These are phyloP conservation scores for Naganishia albida DNA, from an alignment of 1,284 basidiomycete species.

Conservation along the genomic window DNA sequence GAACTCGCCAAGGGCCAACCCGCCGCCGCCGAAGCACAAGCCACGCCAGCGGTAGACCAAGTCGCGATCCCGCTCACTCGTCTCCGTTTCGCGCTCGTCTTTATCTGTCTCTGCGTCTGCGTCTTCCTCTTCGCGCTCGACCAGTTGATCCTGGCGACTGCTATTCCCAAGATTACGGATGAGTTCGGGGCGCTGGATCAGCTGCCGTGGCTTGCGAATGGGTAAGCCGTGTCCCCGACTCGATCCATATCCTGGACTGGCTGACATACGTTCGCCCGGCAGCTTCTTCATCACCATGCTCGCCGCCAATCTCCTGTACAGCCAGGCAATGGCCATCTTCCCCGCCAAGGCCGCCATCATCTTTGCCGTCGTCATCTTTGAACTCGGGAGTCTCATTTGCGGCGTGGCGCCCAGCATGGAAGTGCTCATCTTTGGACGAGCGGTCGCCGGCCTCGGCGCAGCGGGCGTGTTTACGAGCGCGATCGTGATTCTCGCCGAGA, in stretches of 20 bases:
- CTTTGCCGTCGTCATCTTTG: conserved; percentile 56
- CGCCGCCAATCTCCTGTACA: conserved; percentile 53
- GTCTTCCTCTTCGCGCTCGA: conserved; percentile 42
- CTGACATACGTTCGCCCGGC: conserved; percentile 8
- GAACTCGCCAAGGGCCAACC: neutral
- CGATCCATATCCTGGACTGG: neutral
- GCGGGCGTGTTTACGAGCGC: conserved; percentile 56
- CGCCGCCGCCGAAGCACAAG: neutral
- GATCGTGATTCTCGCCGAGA: conserved; percentile 21
- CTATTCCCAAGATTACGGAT: conserved; percentile 52
- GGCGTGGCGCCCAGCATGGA: conserved; percentile 57
- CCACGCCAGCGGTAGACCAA: neutral
- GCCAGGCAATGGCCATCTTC: conserved; percentile 53
- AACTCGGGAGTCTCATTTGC: conserved; percentile 60
- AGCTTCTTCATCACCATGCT: conserved; percentile 49
- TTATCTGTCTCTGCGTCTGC: conserved; percentile 13
- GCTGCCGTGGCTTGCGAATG: conserved; percentile 53
- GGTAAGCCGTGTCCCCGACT: conserved; percentile 40
- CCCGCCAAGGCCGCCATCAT: conserved; percentile 55
- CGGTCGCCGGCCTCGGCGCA: conserved; percentile 58
- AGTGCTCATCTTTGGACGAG: conserved; percentile 58
- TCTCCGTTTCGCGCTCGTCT: conserved; percentile 19
- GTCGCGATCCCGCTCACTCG: conserved; percentile 25
- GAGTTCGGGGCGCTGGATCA: conserved; percentile 55
- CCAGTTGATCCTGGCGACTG: conserved; percentile 56